These are phyloP conservation scores for Verbena officinalis DNA, from an alignment of 257 asterid species.

Conservation along the genomic window DNA sequence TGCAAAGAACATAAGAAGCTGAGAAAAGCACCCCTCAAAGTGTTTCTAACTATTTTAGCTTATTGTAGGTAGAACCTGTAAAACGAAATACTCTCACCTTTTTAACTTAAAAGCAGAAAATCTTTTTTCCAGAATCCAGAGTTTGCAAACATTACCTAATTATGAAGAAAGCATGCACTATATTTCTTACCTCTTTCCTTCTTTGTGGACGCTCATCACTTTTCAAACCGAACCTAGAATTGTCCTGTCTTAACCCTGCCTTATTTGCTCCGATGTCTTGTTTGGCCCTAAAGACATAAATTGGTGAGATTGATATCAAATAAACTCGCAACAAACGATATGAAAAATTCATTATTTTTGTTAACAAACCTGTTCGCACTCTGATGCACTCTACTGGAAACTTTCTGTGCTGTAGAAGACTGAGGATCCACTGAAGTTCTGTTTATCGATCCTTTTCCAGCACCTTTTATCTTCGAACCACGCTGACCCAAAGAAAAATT, in stretches of 20 bases:
- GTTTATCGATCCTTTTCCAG: conserved; percentile 28
- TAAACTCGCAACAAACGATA: neutral
- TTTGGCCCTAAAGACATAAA: conserved; percentile 36
- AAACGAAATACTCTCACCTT: no score
- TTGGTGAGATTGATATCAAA: conserved; percentile 12
- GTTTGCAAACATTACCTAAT: no score
- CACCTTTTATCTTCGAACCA: conserved; percentile 34
- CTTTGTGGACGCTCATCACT: conserved; percentile 41
- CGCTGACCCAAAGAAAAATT: conserved; percentile 29
- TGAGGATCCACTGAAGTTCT: conserved; percentile 24
- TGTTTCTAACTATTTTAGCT: no score
- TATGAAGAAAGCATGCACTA: neutral
- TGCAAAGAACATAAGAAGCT: no score
- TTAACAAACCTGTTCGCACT: conserved; percentile 49
- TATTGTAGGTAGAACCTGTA: no score
- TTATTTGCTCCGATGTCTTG: conserved; percentile 31
- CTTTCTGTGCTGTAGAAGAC: conserved; percentile 36
- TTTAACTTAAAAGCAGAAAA: no score
- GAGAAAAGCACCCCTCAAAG: no score
- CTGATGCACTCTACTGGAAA: conserved; percentile 27
- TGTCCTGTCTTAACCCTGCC: conserved; percentile 36
- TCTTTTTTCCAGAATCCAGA: no score
- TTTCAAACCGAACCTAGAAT: conserved; percentile 35
- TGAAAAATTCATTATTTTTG: conserved; percentile 8
- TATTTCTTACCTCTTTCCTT: conserved; percentile 50